Percentiles rank a stretch among this genome's conserved stretches.
Conservation (phyloP, 169 alveolate genomes). For the Theileria sp. region DNA sequence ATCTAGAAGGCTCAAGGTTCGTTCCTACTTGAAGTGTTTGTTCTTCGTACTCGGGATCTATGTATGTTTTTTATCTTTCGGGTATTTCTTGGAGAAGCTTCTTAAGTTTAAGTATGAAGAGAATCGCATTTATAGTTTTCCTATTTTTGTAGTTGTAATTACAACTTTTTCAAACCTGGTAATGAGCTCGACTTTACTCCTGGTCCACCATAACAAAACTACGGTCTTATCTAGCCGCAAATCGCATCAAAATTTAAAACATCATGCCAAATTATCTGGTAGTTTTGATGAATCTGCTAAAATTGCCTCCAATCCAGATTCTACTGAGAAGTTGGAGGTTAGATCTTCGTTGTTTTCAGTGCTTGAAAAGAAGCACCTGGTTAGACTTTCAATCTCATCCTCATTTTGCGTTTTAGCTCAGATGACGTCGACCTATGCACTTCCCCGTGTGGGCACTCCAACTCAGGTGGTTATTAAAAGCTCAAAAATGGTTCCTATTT, state of each 20-base stretch:
- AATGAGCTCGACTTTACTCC: constrained; percentile 25
- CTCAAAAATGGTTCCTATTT: constrained; percentile 89
- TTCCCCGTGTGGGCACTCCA: constrained; percentile 84
- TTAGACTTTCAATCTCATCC: constrained; percentile 72
- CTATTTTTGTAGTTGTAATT: constrained; percentile 23
- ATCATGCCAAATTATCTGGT: not conserved
- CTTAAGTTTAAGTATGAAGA: constrained; percentile 27
- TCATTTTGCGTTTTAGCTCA: constrained; percentile 77
- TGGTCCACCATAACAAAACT: constrained; percentile 11
- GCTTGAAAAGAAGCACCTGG: constrained; percentile 11
- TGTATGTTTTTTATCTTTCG: constrained; percentile 68
- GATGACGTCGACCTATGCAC: constrained; percentile 80
- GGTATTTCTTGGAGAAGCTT: constrained; percentile 69
- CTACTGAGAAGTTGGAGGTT: constrained; percentile 15
- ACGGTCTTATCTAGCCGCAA: not conserved
- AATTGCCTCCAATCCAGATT: not conserved
- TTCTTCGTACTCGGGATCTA: constrained; percentile 54
- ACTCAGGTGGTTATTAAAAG: constrained; percentile 87
- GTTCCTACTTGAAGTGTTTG: constrained; percentile 7
- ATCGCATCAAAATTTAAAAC: not conserved
- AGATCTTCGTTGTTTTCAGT: not conserved
- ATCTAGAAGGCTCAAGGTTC: constrained; percentile 9
- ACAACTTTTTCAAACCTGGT: constrained; percentile 21
- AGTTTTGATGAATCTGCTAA: constrained; percentile 19
- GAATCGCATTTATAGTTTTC: not conserved